These are phyloP conservation scores for Colletotrichum viniferum DNA, from an alignment of 2,329 filamentous ascomycete genomes.

Conservation along the genomic window DNA sequence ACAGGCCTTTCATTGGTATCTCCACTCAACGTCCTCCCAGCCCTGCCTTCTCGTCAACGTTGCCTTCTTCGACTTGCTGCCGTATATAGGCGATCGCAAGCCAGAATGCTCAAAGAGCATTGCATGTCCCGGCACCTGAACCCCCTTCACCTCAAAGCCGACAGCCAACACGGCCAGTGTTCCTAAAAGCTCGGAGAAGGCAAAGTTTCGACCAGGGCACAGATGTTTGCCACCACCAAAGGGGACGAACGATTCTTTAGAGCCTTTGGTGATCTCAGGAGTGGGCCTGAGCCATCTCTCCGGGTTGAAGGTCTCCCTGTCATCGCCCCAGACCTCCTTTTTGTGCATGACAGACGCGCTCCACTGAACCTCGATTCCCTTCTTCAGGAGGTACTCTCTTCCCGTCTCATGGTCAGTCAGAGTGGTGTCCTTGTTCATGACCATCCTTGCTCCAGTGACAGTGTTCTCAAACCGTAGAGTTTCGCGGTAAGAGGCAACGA, in stretches of 20 bases:
- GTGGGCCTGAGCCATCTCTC: constrained; percentile 28
- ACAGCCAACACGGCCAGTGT: constrained; percentile 24
- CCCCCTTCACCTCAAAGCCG: constrained; percentile 28
- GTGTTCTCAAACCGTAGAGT: constrained; percentile 43
- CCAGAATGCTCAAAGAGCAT: constrained; percentile 7
- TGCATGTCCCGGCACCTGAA: constrained; percentile 22
- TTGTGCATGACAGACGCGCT: constrained; percentile 29
- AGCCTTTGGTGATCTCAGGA: neutral
- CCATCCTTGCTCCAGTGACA: constrained; percentile 39
- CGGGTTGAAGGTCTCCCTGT: constrained; percentile 26
- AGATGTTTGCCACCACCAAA: constrained; percentile 38
- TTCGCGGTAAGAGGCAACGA: constrained; percentile 49
- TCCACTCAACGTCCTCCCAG: constrained; percentile 30
- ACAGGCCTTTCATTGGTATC: constrained; percentile 6
- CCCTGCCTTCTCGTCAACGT: constrained; percentile 23
- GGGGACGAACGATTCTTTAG: constrained; percentile 31
- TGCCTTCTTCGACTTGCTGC: constrained; percentile 10
- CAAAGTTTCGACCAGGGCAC: constrained; percentile 37
- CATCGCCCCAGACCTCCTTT: constrained; percentile 28
- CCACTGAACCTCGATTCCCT: constrained; percentile 31
- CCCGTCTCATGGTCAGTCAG: constrained; percentile 28
- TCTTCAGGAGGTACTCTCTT: constrained; percentile 28
- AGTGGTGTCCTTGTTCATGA: constrained; percentile 42
- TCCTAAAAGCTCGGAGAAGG: constrained; percentile 32
- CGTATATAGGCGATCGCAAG: constrained; percentile 14